Evolutionary conservation across 441 rosid genomes (phyloP), one percentile per base, ranked within the genome.

Genomic region (Erodium texanum): DNA sequence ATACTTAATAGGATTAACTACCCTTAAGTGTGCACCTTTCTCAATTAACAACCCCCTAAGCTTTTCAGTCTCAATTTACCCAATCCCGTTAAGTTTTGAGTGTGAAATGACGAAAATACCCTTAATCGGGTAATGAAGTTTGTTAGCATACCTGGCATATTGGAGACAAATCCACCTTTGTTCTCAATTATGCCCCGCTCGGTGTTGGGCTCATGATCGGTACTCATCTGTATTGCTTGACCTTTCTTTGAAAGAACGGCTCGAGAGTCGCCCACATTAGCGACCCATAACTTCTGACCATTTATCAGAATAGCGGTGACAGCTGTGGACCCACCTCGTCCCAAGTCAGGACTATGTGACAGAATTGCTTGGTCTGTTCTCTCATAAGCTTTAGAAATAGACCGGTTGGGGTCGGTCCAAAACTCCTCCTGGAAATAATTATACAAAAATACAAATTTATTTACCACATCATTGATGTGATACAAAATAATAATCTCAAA

Each of bases 291-390:
- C 73, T 79, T 83, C 24, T 45, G 76, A 43, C 92, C 87, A 66
- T 85, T 75, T 27, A 85, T 73, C 73, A 87, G 72, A 70, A 87
- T 85, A 2, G 89, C 89, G 5, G 92, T 87, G 66, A 87, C 89
- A 0, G 92, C 89, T 7, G 92, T 87, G 5, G 92, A 87, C 9
- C 92, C 92, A 0, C 92, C 92, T 20, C 83, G 85, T 27, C 89
- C 89, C 65, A 85, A 68, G 79, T 79, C 88, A 29, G 88, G 79
- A 64, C 73, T 81, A 1, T 87, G 82, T 1, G 88, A 80, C 2
- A 87, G 79, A 75, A 87, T 85, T 24, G 84, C 84, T 32, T 80
- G 79, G 71, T 85, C 92, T 12, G 89, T 87, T 76, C 65, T 80
- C 76, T 77, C 87, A 20, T 87, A 87, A 32, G 92, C 85, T 77